Conservation (phyloP, 1,284 basidiomycete genomes). For the Macrocystidia cucumis region DNA sequence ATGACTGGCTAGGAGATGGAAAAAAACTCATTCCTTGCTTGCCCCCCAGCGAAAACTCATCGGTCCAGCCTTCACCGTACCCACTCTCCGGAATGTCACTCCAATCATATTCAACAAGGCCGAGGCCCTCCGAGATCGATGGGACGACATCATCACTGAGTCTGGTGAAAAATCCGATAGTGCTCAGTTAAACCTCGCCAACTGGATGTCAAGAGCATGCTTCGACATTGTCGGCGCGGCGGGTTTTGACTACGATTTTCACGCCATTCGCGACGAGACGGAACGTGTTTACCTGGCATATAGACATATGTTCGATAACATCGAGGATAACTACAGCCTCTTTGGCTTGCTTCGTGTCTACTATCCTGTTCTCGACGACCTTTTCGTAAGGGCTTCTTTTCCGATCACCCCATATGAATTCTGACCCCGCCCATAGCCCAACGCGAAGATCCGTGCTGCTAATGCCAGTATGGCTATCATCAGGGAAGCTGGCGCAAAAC, state of each 20-base stretch:
- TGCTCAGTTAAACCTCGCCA: slow-evolving; percentile 30
- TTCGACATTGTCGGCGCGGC: slow-evolving; percentile 46
- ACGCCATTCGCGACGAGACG: slow-evolving; percentile 36
- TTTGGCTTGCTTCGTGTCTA: slow-evolving; percentile 33
- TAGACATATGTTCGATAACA: slow-evolving; percentile 37
- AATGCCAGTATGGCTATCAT: slow-evolving; percentile 31
- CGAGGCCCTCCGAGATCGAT: slow-evolving; percentile 34
- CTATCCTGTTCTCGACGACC: slow-evolving; percentile 33
- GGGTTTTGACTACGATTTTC: slow-evolving; percentile 42
- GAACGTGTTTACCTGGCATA: slow-evolving; percentile 41
- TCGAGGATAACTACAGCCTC: slow-evolving; percentile 29
- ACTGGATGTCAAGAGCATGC: slow-evolving; percentile 40
- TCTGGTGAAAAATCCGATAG: no score
- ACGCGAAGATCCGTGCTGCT: slow-evolving; percentile 26
- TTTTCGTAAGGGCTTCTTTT: slow-evolving; percentile 28
- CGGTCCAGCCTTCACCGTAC: slow-evolving; percentile 37
- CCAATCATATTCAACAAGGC: slow-evolving; percentile 41
- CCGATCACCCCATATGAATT: not conserved
- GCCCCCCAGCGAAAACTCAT: slow-evolving; percentile 41
- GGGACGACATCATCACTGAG: slow-evolving; percentile 29
- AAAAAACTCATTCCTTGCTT: no score
- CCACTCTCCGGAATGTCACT: slow-evolving; percentile 30
- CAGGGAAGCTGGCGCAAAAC: slow-evolving; percentile 26
- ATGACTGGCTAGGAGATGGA: no score
- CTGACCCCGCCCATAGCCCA: slow-evolving; percentile 22